Conservation (phyloP, 2,329 filamentous ascomycete species). For the Colletotrichum falcatum region DNA sequence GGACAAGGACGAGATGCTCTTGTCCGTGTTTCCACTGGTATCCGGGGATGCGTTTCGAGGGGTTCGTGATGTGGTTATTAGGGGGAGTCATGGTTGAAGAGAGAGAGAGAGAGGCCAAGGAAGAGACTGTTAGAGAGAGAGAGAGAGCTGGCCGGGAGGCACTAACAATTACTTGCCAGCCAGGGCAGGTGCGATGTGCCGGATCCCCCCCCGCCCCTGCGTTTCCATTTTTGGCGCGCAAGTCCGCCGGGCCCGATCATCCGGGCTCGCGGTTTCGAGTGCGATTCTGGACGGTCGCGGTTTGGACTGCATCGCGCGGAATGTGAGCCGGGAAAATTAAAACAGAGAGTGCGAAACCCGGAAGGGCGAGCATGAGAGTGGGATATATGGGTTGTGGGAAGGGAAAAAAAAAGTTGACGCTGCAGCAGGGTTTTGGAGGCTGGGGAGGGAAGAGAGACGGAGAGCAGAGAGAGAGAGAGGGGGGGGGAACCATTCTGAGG, state of each 20-base stretch:
- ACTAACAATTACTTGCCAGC: not conserved
- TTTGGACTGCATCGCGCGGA: not conserved
- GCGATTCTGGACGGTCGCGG: not conserved
- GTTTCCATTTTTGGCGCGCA: conserved; percentile 2
- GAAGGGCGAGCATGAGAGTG: not conserved
- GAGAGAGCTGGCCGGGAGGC: not conserved
- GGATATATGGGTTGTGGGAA: not conserved
- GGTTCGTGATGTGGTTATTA: not conserved
- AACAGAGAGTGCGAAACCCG: not conserved
- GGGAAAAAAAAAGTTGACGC: not conserved
- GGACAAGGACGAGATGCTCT: not conserved
- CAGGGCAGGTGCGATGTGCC: not conserved
- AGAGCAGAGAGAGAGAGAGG: not conserved
- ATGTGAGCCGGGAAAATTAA: not conserved
- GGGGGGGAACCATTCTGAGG: not conserved
- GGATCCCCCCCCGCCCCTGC: not conserved
- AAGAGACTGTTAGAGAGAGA: not conserved
- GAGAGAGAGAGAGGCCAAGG: not conserved
- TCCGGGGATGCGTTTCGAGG: not conserved
- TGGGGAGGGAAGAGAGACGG: not conserved
- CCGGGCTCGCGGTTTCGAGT: not conserved
- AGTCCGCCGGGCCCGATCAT: not conserved
- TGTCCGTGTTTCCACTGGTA: not conserved
- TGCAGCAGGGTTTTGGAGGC: conserved; percentile 9
- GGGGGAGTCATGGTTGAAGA: not conserved